Evolutionary conservation across 2,329 filamentous ascomycete genomes (phyloP), one percentile per base, ranked within the genome.

Genomic region (Clonostachys solani): DNA sequence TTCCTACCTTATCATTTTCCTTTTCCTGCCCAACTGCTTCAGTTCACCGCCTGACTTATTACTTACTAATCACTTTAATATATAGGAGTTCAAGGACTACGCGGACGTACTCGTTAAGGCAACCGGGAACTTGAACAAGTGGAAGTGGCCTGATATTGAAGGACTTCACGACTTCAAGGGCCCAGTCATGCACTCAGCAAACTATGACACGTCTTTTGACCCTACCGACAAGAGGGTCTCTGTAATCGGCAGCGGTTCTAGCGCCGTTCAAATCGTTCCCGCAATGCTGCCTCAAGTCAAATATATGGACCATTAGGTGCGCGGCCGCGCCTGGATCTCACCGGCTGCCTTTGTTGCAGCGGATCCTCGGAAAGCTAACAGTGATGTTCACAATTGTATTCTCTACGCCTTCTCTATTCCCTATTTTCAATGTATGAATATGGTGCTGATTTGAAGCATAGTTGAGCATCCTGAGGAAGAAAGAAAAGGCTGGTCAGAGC

Each of bases 231-330:
- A 80, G 56, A 68, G 63, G 0, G 71, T 81, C 7, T 76, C 72
- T 3, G 65, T 82, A 15, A 78, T 83, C 43, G 78, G 78, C 10
- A 80, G 77, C 45, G 77, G 77, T 7, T 68, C 77, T 16, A 77
- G 75, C 1, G 78, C 75, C 1, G 68, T 81, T 12, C 78, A 82
- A 51, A 63, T 81, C 19, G 56, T 79, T 9, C 72, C 77, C 3
- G 65, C 40, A 23, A 49, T 49, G n/a, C 45, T 33, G 6, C 44
- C 45, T n/a, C 33, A 47, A 23, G 66, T 68, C 40, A 64, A 64
- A 44, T 62, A 69, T 46, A 58, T 74, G 10, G 63, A 64, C 46
- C 67, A 71, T 47, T 67, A 69, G 44, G 57, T 75, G 33, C 66
- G 71, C 43, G 66, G 66, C 3, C 71, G 69, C 2, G 68, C 68